phyloP scores from a whole-genome alignment of 495 filamentous ascomycete species.

The Cetradonia linearis region DNA sequence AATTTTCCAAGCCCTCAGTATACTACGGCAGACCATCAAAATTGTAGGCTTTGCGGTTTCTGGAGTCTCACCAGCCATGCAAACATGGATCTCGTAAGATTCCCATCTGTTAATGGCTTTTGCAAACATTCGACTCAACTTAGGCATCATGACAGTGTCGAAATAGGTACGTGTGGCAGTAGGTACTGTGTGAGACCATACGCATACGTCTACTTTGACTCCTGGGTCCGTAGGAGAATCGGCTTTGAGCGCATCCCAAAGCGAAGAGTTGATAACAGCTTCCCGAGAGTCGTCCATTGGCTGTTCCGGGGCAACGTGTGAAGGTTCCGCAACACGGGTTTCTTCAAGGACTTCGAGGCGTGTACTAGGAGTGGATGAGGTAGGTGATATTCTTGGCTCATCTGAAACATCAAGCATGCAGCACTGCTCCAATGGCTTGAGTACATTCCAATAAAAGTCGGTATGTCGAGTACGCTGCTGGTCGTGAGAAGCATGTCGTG shows the following conservation, averaged over 20 bases:
- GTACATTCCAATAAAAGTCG: conserved; percentile 32
- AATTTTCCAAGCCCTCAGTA: conserved; percentile 56
- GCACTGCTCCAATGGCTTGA: conserved; percentile 34
- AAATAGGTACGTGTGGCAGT: conserved; percentile 57
- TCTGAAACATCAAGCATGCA: conserved; percentile 32
- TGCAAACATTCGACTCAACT: conserved; percentile 58
- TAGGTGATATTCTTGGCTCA: conserved; percentile 15
- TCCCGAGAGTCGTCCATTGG: conserved; percentile 8
- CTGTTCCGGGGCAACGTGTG: background rate
- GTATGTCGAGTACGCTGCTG: conserved; percentile 26
- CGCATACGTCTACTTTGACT: conserved; percentile 7
- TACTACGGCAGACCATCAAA: conserved; percentile 63
- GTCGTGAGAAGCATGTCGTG: conserved; percentile 8
- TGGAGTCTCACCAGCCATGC: conserved; percentile 59
- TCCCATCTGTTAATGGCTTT: conserved; percentile 50
- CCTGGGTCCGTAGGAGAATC: conserved; percentile 17
- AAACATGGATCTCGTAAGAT: conserved; percentile 63
- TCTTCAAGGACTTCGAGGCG: background rate
- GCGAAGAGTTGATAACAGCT: background rate
- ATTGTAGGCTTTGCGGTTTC: conserved; percentile 61
- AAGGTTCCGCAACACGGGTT: background rate
- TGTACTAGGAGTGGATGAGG: conserved; percentile 7
- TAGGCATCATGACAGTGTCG: conserved; percentile 60
- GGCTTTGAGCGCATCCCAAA: conserved; percentile 16
- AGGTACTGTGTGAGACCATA: conserved; percentile 37